Evolutionary conservation across 805 yeast genomes (phyloP), one percentile per base, ranked within the genome.

Genomic region (Candida mattraensis): DNA sequence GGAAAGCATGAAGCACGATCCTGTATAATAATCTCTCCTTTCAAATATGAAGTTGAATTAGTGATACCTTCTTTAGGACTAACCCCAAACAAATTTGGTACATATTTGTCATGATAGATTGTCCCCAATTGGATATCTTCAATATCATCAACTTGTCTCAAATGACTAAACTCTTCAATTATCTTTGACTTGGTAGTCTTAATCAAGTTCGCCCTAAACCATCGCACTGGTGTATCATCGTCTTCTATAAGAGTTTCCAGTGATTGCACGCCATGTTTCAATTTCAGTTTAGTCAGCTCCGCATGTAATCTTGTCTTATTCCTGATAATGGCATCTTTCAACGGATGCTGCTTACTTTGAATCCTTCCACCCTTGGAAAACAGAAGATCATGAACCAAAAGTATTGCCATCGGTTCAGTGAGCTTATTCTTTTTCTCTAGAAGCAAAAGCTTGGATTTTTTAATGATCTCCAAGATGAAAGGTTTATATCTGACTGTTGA

Each of bases 1-100:
- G 99, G 99, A 55, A 93, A 88, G 58, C 99, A 93, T 2, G 97
- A 88, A 0, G 98, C 96, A 33, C 99, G 69, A 56, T 93, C 99
- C 62, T 93, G 99, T 42, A 93, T 86, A 36, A 93, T 89, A 11
- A 91, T 66, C 35, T 80, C 71, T 0, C 99, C 99, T 9, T 67
- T 64, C 35, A 74, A 66, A 58, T 93, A 93, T 1, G 83, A 74
- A 18, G 74, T 74, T n/a, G 83, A 72, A 2, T 75, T 60, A 15
- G 88, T 80, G 13, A 93, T 61, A 41, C 76, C 75, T 37, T 83
- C 91, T 24, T 71, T 66, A 7, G 96, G 94, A 46, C 83, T 83
- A 5, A 91, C 70, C 5, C 97, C 98, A 59, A 74, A 89, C 12
- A 93, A 66, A 44, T 83, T 68, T 2, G 89, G 86, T 18, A 93